Base-by-base conservation (phyloP, 192 early-diverging fungal genomes). In the Coemansia sp. region DNA sequence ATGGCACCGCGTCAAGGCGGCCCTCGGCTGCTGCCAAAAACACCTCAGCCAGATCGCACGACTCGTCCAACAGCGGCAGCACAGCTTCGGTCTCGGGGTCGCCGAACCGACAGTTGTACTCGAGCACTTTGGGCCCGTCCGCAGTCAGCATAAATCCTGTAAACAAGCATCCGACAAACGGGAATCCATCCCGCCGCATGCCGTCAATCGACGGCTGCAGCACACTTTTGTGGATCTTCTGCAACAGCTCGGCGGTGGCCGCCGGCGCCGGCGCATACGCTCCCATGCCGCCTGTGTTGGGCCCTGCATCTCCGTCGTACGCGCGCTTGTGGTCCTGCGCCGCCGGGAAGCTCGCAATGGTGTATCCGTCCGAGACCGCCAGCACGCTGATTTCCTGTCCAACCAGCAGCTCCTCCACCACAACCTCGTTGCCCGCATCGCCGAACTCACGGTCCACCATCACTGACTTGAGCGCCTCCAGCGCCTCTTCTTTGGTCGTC, bases 281-380 rank as follows among this genome's bases (percentile, higher is more conserved):
- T 8, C 97, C 97, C 97, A 99, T 99, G 52, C 97, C 97, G 62
- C 97, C 97, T 2, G 95, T 98, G 85, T 98, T 99, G 57, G 91
- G 92, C 0, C 97, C 95, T 66, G 85, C 77, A 69, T 99, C 97
- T 66, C 90, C 88, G 58, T 99, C 94, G 64, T 88, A 86, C n/a
- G 90, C 91, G 37, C 97, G 92, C 83, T 99, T 99, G 83, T 99
- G 97, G 72, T 99, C 97, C 84, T 99, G 97, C 26, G 95, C 95
- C 50, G 91, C 91, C 9, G 97, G 97, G 69, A 95, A 83, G 44
- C 90, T 81, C 23, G 91, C 72, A 48, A 98, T 82, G 0, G 94
- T 95, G 85, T 99, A 96, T 50, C 96, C 97, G 72, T 98, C 96
- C 12, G 94, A 88, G 62, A 99, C 86, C 11, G 94, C 86, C 69